Percentiles rank a stretch among this genome's conserved stretches.
phyloP scores from a whole-genome alignment of 768 basidiomycete species.

The Boletus coccyginus region DNA sequence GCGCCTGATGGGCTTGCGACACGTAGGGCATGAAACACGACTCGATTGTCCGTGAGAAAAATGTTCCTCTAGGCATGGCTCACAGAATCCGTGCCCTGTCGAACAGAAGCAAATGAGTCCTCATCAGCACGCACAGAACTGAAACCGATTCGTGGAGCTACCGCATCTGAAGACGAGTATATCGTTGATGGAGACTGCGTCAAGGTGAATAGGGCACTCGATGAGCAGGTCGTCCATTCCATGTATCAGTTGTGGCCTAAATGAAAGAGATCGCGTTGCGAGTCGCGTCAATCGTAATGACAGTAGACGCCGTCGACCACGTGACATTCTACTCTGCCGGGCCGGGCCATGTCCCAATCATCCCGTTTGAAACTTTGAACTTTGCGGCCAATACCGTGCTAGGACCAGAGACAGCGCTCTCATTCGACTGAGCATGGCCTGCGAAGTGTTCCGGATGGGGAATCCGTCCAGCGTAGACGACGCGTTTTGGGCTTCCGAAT shows the following conservation, averaged over 20 bases:
- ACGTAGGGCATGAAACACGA: conserved; percentile 25
- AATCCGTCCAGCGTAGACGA: too few species aligned
- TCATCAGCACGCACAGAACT: conserved; percentile 10
- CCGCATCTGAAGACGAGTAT: conserved; percentile 32
- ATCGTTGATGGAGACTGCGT: conserved; percentile 25
- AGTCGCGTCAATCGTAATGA: not conserved
- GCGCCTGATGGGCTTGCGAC: conserved; percentile 27
- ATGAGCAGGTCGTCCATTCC: conserved; percentile 22
- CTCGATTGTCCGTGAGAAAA: conserved; percentile 8
- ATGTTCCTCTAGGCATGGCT: conserved; percentile 26
- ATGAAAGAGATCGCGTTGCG: not conserved
- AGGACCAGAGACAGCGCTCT: too few species aligned
- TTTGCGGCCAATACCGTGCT: too few species aligned
- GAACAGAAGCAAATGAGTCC: conserved; percentile 8
- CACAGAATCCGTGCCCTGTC: conserved; percentile 33
- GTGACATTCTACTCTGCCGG: too few species aligned
- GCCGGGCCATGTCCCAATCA: too few species aligned
- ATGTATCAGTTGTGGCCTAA: not conserved
- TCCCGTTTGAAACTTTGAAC: too few species aligned
- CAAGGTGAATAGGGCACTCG: conserved; percentile 34
- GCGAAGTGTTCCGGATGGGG: too few species aligned
- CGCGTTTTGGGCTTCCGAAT: too few species aligned
- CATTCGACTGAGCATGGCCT: too few species aligned
- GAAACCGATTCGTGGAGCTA: conserved; percentile 13
- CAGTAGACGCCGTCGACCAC: too few species aligned